These are phyloP conservation scores for Anastatica hierochuntica DNA, from an alignment of 345 rosid species.

Conservation along the genomic window DNA sequence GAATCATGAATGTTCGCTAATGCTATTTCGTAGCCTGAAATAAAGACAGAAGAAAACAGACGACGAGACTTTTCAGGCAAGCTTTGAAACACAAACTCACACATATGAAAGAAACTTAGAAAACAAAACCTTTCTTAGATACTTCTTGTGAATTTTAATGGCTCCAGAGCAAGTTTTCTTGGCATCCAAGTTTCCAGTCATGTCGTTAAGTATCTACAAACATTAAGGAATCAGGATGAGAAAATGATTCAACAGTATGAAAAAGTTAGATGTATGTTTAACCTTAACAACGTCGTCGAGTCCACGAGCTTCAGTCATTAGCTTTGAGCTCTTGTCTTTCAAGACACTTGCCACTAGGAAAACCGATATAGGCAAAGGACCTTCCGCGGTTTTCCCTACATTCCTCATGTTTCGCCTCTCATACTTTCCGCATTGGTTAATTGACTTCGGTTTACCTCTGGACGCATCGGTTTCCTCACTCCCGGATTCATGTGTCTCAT, in stretches of 20 bases:
- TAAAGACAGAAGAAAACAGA: background rate
- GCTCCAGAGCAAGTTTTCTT: conserved; percentile 85
- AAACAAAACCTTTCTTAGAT: conserved; percentile 57
- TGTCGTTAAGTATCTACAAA: conserved; percentile 74
- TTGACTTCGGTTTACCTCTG: conserved; percentile 53
- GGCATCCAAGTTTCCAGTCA: conserved; percentile 82
- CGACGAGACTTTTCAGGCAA: background rate
- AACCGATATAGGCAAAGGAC: conserved; percentile 83
- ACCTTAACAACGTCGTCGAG: conserved; percentile 96
- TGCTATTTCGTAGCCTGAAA: conserved; percentile 38
- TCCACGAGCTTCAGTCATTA: conserved; percentile 80
- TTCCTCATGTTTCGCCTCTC: conserved; percentile 83
- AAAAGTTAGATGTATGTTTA: background rate
- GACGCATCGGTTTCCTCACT: conserved; percentile 38
- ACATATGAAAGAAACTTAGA: background rate
- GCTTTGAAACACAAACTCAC: background rate
- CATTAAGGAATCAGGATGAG: background rate
- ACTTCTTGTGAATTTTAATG: conserved; percentile 88
- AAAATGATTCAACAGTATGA: background rate
- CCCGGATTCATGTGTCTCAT: conserved; percentile 48
- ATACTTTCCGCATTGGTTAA: conserved; percentile 65
- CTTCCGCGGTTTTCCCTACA: conserved; percentile 36
- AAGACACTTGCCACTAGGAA: conserved; percentile 95
- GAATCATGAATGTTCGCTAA: conserved; percentile 5
- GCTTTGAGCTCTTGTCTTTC: conserved; percentile 82